Evolutionary conservation across 805 yeast genomes (phyloP), one percentile per base, ranked within the genome.

Genomic region (Cyberlindnera amylophila): DNA sequence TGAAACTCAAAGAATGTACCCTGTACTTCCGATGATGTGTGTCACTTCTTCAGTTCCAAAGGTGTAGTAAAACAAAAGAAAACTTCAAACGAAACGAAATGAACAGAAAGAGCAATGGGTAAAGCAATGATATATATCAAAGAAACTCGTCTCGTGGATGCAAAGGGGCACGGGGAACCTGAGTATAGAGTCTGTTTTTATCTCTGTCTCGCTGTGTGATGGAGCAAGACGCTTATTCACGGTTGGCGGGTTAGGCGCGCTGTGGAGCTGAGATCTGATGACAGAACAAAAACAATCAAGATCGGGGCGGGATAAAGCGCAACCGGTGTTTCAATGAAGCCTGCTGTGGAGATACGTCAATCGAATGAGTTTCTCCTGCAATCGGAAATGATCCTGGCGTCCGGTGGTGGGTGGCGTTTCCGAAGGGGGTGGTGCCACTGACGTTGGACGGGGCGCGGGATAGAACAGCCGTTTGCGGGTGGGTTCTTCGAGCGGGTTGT

Each of bases 381-480:
- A 30, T 29, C 23, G 15, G 33, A 36, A 29, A 21, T 4, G 10
- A 14, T 30, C 14, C 26, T 19, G 33, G 12, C 15, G 39, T 16
- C 36, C 35, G 21, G 28, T 30, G 39, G 24, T 31, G 36, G 46
- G 46, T 42, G 46, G 46, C 46, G 46, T 42, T 38, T 32, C 24
- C 14, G 10, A 29, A 23, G 29, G 26, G 27, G 34, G 16, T 14
- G 21, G 13, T 7, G 33, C 30, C 21, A 13, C 40, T 27, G 40
- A 21, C 28, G 29, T 17, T 34, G 9, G 19, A 34, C n/a, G 15
- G 29, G 4, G 29, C 7, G 23, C 19, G 11, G 36, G 28, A 21
- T 21, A 21, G n/a, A 33, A 27, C 45, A 41, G 39, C 45, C 38
- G 34, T 10, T 16, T 21, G 28, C 27, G 31, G 23, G 30, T 4